phyloP scores from a whole-genome alignment of 371 early-diverging fungal species.

The Mortierella sp. region DNA sequence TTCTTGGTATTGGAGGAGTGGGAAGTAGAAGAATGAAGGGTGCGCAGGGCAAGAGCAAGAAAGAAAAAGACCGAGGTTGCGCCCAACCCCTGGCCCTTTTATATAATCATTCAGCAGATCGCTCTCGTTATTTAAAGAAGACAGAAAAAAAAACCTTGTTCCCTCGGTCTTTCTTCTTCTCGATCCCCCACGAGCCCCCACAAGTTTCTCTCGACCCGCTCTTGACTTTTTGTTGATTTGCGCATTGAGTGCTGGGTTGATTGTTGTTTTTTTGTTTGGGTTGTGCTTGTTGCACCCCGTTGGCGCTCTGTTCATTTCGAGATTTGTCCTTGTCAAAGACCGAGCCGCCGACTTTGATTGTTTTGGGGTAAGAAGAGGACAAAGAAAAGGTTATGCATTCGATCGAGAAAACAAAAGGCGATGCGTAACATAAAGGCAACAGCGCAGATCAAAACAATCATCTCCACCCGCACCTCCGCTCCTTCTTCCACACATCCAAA shows the following conservation, averaged over 20 bases:
- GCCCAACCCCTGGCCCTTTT: neutral
- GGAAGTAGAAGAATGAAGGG: neutral
- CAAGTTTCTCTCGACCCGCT: too few species aligned
- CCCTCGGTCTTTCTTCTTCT: neutral
- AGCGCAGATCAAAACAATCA: neutral
- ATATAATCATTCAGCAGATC: neutral
- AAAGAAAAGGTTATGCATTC: too few species aligned
- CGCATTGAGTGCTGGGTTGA: neutral
- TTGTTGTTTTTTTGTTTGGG: neutral
- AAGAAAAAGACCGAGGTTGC: neutral
- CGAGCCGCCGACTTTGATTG: neutral
- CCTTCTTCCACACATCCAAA: neutral
- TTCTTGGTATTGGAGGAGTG: neutral
- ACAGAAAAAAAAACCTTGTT: neutral
- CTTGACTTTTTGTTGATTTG: neutral
- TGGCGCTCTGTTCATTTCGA: neutral
- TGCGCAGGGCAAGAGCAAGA: neutral
- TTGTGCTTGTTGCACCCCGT: neutral
- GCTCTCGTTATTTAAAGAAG: neutral
- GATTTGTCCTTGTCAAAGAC: conserved; percentile 3
- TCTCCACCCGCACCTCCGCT: neutral
- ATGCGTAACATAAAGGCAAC: neutral
- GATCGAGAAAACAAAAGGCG: neutral
- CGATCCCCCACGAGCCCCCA: neutral
- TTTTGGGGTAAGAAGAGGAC: neutral